A percentile compares a stretch with the other conserved stretches of the same genome.
Conservation (phyloP, 208 protist genomes). For the Trypanosoma grayi region DNA sequence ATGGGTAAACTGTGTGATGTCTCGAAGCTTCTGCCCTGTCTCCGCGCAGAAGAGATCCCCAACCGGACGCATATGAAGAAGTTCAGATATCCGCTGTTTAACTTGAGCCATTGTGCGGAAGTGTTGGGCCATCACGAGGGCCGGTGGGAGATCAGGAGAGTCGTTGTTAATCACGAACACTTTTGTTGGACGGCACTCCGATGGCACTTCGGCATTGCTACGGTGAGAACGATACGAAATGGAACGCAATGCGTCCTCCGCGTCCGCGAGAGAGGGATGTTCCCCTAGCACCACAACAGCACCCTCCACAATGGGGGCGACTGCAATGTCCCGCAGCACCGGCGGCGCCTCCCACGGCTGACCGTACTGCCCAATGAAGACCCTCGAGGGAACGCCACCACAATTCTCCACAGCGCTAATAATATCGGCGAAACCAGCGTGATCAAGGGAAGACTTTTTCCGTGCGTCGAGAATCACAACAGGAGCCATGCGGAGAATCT, state of each 20-base stretch:
- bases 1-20: conserved; percentile 6
- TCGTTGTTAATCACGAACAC: conserved; percentile 23
- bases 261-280: background rate
- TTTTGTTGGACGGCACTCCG: conserved; percentile 1
- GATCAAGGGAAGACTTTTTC: conserved; percentile 16
- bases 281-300: conserved; percentile 9
- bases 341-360: conserved; percentile 21
- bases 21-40: conserved; percentile 5
- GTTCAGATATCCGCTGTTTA: conserved; percentile 21
- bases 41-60: conserved; percentile 19
- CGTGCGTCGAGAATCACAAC: conserved; percentile 29
- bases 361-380: conserved; percentile 36
- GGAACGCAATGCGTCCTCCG: background rate
- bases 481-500: conserved; percentile 24
- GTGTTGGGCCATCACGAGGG: conserved; percentile 20
- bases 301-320: conserved; percentile 29
- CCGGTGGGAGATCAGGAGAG: conserved; percentile 5
- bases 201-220: background rate
- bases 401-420: conserved; percentile 10
- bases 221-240: background rate
- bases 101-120: conserved; percentile 24
- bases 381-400: background rate
- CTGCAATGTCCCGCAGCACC: conserved; percentile 2
- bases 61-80: conserved; percentile 22
- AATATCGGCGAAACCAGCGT: conserved; percentile 28